A percentile compares a stretch with the other conserved stretches of the same genome.
Conservation (phyloP, 805 yeast species). For the Candida endomychidarum region DNA sequence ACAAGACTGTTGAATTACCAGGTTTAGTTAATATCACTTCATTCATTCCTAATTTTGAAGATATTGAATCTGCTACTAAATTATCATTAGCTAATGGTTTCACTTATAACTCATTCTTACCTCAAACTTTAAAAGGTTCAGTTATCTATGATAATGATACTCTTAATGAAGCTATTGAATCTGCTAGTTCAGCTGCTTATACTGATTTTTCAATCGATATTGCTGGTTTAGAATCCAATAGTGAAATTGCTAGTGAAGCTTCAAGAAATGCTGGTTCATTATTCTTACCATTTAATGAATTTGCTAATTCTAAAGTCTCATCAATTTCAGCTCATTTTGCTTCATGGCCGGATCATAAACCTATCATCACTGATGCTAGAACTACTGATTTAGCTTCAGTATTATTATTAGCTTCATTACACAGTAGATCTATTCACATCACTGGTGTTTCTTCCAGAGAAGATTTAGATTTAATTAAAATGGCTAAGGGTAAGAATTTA, state of each 20-base stretch:
- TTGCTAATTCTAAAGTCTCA: constrained; percentile 68
- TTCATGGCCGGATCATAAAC: constrained; percentile 81
- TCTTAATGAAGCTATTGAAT: constrained; percentile 61
- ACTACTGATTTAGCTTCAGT: constrained; percentile 93
- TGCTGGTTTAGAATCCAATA: constrained; percentile 76
- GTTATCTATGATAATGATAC: constrained; percentile 64
- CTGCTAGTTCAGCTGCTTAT: constrained; percentile 58
- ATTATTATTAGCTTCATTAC: constrained; percentile 82
- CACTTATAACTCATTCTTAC: constrained; percentile 79
- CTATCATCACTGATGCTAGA: constrained; percentile 88
- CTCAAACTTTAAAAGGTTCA: constrained; percentile 64
- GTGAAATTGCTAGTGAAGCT: constrained; percentile 58
- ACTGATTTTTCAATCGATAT: constrained; percentile 82
- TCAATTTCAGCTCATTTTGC: constrained; percentile 76
- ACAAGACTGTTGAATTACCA: constrained; percentile 76
- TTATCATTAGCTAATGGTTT: constrained; percentile 82
- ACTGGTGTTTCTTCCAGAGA: constrained; percentile 80
- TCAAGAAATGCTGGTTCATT: constrained; percentile 71
- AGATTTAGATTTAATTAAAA: constrained; percentile 77
- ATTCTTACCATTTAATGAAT: constrained; percentile 76
- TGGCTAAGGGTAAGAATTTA: constrained; percentile 81
- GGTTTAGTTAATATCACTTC: constrained; percentile 84
- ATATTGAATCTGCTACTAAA: constrained; percentile 68
- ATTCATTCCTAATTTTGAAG: constrained; percentile 69
- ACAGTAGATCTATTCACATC: constrained; percentile 81